These are phyloP conservation scores for Plasmodium knowlesi DNA, from an alignment of 169 alveolate species.

Conservation along the genomic window DNA sequence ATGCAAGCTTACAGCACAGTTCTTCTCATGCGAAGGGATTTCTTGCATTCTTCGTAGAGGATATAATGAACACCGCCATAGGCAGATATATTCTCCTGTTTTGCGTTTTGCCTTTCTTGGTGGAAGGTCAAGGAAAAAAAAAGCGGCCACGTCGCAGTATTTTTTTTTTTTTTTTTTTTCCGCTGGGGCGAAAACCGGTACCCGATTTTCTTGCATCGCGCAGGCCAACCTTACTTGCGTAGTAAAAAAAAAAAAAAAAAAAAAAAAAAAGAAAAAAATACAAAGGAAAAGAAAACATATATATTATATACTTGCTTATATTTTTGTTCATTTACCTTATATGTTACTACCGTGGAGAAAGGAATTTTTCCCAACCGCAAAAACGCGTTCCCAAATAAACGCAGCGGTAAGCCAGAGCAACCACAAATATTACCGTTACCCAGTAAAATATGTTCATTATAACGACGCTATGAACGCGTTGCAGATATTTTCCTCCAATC, in stretches of 20 bases:
- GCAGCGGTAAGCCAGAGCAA: not conserved
- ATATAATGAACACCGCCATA: not conserved
- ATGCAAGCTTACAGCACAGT: not conserved
- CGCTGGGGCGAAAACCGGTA: not conserved
- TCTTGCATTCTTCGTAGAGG: not conserved
- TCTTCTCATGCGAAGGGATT: not conserved
- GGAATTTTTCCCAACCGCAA: not conserved
- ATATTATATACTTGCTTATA: not conserved
- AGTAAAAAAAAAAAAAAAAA: too few species aligned
- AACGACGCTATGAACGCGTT: not conserved
- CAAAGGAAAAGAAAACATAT: not conserved
- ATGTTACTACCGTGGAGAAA: not conserved
- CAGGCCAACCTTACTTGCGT: too few species aligned
- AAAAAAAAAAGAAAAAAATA: not conserved
- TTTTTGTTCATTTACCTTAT: not conserved
- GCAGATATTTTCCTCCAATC: not conserved
- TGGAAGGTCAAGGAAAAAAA: not conserved
- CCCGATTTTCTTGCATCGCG: too few species aligned
- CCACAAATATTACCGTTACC: not conserved
- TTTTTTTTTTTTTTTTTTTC: not conserved
- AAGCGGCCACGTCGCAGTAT: not conserved
- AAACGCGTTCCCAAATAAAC: not conserved
- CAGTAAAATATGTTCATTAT: not conserved
- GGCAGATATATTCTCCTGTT: not conserved
- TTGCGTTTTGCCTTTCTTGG: not conserved